A percentile compares a stretch with the other conserved stretches of the same genome.
Evolutionary conservation across 257 asterid genomes (phyloP).

Genomic region (Striga asiatica): DNA sequence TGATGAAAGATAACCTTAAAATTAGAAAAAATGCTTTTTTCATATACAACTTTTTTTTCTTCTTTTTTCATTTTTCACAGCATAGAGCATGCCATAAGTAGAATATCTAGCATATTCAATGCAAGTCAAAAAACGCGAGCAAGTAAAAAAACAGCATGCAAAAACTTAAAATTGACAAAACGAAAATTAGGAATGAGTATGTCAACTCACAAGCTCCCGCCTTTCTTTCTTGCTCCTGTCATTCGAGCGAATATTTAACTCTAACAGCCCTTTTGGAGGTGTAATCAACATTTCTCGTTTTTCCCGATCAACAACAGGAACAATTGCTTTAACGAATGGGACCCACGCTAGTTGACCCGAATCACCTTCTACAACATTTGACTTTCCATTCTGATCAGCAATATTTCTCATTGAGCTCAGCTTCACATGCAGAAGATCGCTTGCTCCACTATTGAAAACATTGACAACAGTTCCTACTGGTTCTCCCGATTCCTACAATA

Average conservation of each 20-base stretch:
- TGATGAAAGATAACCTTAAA: too few species aligned
- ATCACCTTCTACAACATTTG: slow-evolving; percentile 25
- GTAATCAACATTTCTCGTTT: slow-evolving; percentile 82
- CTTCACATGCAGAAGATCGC: slow-evolving; percentile 72
- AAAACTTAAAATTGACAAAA: not conserved
- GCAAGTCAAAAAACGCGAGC: not conserved
- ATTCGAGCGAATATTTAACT: slow-evolving; percentile 64
- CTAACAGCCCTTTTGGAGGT: slow-evolving; percentile 94
- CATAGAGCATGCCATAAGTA: not conserved
- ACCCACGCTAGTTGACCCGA: slow-evolving; percentile 76
- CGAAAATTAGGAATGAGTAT: slow-evolving; percentile 12
- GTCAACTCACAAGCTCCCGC: slow-evolving; percentile 80
- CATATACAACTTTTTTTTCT: not conserved
- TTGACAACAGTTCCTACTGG: slow-evolving; percentile 62
- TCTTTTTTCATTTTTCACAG: not conserved
- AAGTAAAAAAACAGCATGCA: not conserved
- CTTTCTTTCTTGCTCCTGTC: slow-evolving; percentile 95
- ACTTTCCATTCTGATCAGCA: slow-evolving; percentile 24
- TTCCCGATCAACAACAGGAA: slow-evolving; percentile 63
- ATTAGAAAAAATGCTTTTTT: too few species aligned
- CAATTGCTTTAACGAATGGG: slow-evolving; percentile 91
- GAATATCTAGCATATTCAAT: not conserved
- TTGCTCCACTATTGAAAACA: slow-evolving; percentile 86
- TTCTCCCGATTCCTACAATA: slow-evolving; percentile 61
- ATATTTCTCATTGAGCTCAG: slow-evolving; percentile 31